Conservation (phyloP, 495 filamentous ascomycete genomes). For the Lineolata rhizophorae region DNA sequence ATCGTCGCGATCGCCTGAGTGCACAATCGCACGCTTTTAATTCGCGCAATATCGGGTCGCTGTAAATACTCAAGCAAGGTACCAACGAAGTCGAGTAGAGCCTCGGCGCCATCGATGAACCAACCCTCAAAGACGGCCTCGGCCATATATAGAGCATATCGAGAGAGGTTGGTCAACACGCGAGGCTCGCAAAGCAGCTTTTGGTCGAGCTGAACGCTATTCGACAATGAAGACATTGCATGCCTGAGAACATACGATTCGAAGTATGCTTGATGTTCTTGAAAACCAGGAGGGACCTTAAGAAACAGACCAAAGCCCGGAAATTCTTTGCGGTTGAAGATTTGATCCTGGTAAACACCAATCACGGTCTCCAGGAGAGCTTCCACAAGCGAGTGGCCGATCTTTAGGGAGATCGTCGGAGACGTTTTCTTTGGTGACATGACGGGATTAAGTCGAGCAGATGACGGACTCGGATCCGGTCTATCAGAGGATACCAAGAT, state of each 20-base stretch:
- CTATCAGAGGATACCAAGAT: slow-evolving; percentile 60
- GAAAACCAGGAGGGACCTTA: slow-evolving; percentile 78
- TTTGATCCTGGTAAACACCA: slow-evolving; percentile 58
- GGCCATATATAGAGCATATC: slow-evolving; percentile 54
- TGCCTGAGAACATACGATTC: slow-evolving; percentile 71
- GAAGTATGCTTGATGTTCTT: slow-evolving; percentile 86
- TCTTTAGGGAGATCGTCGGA: slow-evolving; percentile 23
- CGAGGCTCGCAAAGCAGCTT: slow-evolving; percentile 58
- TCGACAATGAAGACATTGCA: slow-evolving; percentile 47
- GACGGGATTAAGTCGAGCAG: slow-evolving; percentile 37
- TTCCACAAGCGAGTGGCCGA: slow-evolving; percentile 49
- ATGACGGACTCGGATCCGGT: slow-evolving; percentile 20
- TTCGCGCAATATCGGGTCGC: slow-evolving; percentile 51
- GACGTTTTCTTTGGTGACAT: slow-evolving; percentile 32
- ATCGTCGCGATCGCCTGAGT: slow-evolving; percentile 56
- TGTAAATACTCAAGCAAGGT: slow-evolving; percentile 71
- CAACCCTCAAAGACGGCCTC: slow-evolving; percentile 91
- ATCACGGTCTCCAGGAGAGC: slow-evolving; percentile 53
- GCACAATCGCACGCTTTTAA: slow-evolving; percentile 78
- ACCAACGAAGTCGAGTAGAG: slow-evolving; percentile 72
- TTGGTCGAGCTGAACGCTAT: slow-evolving; percentile 44
- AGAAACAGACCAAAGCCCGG: slow-evolving; percentile 67
- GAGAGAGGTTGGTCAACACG: slow-evolving; percentile 63
- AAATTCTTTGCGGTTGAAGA: slow-evolving; percentile 73
- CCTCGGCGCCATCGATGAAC: slow-evolving; percentile 71